Evolutionary conservation across 176 grass and related monocot genomes (phyloP).

Genomic region (Aegilops speltoides): DNA sequence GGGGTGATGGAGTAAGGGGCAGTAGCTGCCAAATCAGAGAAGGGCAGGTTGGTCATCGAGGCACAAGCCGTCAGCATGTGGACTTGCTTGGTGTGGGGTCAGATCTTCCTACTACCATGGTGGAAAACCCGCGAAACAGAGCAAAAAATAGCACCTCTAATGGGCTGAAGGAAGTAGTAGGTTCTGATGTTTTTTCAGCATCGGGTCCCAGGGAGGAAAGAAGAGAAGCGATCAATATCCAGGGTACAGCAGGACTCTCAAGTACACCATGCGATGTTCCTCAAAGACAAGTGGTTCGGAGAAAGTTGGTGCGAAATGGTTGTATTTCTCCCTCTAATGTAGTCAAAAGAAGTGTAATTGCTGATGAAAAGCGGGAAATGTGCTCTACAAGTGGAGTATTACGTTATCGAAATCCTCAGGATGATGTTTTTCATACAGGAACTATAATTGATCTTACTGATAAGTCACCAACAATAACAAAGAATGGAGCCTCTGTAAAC

Average conservation of each 20-base stretch:
- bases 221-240: constrained; percentile 34
- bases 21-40: constrained; percentile 22
- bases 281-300: constrained; percentile 48
- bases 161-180: constrained; percentile 39
- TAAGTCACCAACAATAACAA: constrained; percentile 46
- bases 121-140: constrained; percentile 35
- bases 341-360: constrained; percentile 29
- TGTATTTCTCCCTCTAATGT: constrained; percentile 65
- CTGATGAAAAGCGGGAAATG: constrained; percentile 37
- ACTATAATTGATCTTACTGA: constrained; percentile 48
- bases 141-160: constrained; percentile 30
- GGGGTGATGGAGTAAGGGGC: constrained; percentile 17
- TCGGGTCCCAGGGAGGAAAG: constrained; percentile 26
- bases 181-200: constrained; percentile 35
- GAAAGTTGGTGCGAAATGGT: constrained; percentile 61
- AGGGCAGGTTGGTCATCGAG: constrained; percentile 9
- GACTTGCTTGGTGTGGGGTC: constrained; percentile 29
- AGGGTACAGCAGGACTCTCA: constrained; percentile 17
- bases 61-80: background rate
- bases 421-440: constrained; percentile 19
- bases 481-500: constrained; percentile 30
- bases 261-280: constrained; percentile 32
- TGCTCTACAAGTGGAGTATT: constrained; percentile 25
- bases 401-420: background rate
- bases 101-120: constrained; percentile 28